Evolutionary conservation across 2,329 filamentous ascomycete genomes (phyloP).

Genomic region (Hypomyces perniciosus): DNA sequence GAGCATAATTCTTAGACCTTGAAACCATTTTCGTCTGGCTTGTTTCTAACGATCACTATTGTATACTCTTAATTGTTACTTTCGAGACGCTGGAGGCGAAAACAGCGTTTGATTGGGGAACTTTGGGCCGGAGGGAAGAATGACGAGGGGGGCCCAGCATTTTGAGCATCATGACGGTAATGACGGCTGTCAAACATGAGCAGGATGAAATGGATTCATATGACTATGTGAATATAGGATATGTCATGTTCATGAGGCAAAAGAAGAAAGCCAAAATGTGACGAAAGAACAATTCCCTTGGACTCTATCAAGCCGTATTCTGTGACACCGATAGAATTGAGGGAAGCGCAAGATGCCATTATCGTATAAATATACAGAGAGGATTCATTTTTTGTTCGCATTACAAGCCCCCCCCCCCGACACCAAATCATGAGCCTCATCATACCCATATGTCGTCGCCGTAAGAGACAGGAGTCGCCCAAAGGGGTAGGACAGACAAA

Average conservation of each 20-base stretch:
- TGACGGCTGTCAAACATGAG: too few species aligned
- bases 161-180: too few species aligned
- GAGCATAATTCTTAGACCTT: background rate
- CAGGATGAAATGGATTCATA: background rate
- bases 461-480: too few species aligned
- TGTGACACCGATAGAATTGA: conserved; percentile 9
- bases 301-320: conserved; percentile 5
- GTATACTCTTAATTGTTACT: conserved; percentile 12
- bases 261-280: background rate
- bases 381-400: conserved; percentile 10
- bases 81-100: conserved; percentile 1
- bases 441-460: background rate
- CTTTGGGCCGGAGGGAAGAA: background rate
- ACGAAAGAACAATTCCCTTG: background rate
- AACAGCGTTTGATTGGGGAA: conserved; percentile 6
- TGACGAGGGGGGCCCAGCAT: background rate
- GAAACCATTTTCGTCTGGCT: background rate
- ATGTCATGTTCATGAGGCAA: too few species aligned
- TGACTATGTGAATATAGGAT: background rate
- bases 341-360: conserved; percentile 10
- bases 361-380: conserved; percentile 12
- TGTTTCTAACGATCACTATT: background rate
- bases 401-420: background rate
- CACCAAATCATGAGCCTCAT: conserved; percentile 6
- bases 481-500: too few species aligned